Base-by-base conservation (phyloP, 345 rosid species). In the Syzygium oleosum region DNA sequence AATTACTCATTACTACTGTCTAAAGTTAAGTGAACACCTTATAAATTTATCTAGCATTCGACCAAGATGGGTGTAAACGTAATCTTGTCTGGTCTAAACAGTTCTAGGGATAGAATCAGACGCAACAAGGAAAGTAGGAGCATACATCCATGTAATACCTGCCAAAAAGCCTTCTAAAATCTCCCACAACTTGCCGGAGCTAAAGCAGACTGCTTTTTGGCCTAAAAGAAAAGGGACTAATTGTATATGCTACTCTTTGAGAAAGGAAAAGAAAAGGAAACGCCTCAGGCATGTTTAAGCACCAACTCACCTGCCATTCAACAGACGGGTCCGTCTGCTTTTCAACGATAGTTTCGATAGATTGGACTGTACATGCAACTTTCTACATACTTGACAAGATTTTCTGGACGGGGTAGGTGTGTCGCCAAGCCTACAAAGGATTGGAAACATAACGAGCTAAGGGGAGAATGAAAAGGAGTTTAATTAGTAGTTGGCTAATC, bases 311-410 rank as follows among this genome's bases (percentile, higher is more conserved):
- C 41, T 65, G 77, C 4, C 1, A 63, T 63, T 2, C 19, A 29
- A 2, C 38, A 1, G 15, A 29, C 1, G 7, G 73, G 38, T 63
- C 77, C 21, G 0, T 63, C 8, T 14, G 19, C 41, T 29, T 84
- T 59, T 90, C 73, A 85, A 23, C 88, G 91, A 54, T 90, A 87
- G 87, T 79, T 86, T 78, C 88, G 68, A 91, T 92, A 89, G 51
- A 87, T 12, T 16, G 92, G 92, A 87, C 91, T 91, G 89, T 90
- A 91, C 94, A 88, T 91, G 90, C 94, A 91, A 87, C 93, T 92
- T 90, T 92, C 91, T 7, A 93, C 93, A 86, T 85, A 84, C 86
- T 87, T 49, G 27, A 92, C 90, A 7, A 92, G 90, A 87, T 92
- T 88, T 61, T 89, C 88, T 3, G 91, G 94, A 29, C 90, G 87